Base-by-base conservation (phyloP, 2,329 filamentous ascomycete species). In the Gliomastix tumulicola region DNA sequence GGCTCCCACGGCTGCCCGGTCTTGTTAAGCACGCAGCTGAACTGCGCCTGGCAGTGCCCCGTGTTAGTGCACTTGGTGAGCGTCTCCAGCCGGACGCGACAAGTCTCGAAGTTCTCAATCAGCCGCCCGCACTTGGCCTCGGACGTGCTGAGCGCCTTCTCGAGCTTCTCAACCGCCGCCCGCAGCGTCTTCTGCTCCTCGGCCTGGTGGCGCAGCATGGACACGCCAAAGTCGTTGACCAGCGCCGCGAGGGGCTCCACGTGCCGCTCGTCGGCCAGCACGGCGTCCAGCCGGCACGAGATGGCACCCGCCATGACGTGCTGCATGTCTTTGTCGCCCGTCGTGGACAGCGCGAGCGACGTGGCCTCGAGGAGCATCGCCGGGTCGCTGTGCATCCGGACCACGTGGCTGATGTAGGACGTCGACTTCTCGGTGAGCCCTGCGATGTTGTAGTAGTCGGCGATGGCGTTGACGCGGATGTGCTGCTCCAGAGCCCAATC, bases 391-490 rank as follows among this genome's bases (percentile, higher is more conserved):
- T 9, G n/a, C 9, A 9, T 9, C n/a, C n/a, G 22, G 22, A 9
- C 9, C 9, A n/a, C 22, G n/a, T 25, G n/a, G 9, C 32, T 11
- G 34, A 49, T 36, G 13, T 45, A 40, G 6, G 17, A 9, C 20
- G 34, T 47, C 3, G 45, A 39, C 0, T 44, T 33, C 7, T 38
- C 27, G 6, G 32, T 30, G 5, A 52, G 47, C 7, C 31, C 30
- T 2, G 34, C 32, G 2, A 52, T 36, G 2, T 31, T 22, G 30
- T 48, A 50, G 35, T 49, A 41, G 16, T 52, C 40, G 4, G 41
- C 44, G 25, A 52, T 47, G 2, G 42, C 36, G 28, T 49, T 51
- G 7, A 50, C 39, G 15, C 35, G 32, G 6, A 51, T 27, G 32
- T 52, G 48, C 5, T 36, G 39, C 5, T 44, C 16, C 3, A 47